These are phyloP conservation scores for Penicillium longicatenatum DNA, from an alignment of 495 filamentous ascomycete genomes.

Conservation along the genomic window DNA sequence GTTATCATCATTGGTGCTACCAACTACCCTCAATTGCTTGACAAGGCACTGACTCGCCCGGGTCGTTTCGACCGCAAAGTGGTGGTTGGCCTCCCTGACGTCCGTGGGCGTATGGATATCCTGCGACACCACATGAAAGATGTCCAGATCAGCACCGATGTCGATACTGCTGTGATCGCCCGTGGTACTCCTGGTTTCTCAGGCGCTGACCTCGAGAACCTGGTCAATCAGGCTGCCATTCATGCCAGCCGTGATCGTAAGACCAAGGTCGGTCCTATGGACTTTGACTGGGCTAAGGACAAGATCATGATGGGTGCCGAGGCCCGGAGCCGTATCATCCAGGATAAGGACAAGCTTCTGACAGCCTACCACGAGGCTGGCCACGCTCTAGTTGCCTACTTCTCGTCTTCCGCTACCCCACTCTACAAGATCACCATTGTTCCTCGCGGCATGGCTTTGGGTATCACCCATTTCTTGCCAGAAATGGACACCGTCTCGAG, in stretches of 20 bases:
- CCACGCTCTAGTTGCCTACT: conserved; percentile 86
- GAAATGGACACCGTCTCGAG: conserved; percentile 88
- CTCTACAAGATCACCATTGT: conserved; percentile 98
- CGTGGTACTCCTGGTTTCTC: conserved; percentile 88
- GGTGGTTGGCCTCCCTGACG: conserved; percentile 84
- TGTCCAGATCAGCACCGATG: conserved; percentile 73
- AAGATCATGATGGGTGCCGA: conserved; percentile 98
- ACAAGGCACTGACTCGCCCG: conserved; percentile 91
- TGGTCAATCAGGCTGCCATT: conserved; percentile 94
- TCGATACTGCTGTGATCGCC: conserved; percentile 81
- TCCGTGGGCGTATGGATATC: conserved; percentile 91
- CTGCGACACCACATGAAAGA: conserved; percentile 89
- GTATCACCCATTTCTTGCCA: conserved; percentile 79
- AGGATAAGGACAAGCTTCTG: conserved; percentile 79
- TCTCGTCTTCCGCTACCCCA: conserved; percentile 68
- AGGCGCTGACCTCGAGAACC: conserved; percentile 91
- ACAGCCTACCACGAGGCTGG: conserved; percentile 98
- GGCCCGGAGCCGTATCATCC: conserved; percentile 81
- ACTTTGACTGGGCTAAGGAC: conserved; percentile 98
- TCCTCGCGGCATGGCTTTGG: conserved; percentile 81
- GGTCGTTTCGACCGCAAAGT: conserved; percentile 95
- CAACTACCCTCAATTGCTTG: conserved; percentile 90
- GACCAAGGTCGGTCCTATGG: conserved; percentile 67
- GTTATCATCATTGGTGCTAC: conserved; percentile 96
- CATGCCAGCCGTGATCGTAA: conserved; percentile 82